Percentiles rank a stretch among this genome's conserved stretches.
Conservation (phyloP, 225 moss, liverwort and hornwort species). For the Pseudisothecium myosuroides region DNA sequence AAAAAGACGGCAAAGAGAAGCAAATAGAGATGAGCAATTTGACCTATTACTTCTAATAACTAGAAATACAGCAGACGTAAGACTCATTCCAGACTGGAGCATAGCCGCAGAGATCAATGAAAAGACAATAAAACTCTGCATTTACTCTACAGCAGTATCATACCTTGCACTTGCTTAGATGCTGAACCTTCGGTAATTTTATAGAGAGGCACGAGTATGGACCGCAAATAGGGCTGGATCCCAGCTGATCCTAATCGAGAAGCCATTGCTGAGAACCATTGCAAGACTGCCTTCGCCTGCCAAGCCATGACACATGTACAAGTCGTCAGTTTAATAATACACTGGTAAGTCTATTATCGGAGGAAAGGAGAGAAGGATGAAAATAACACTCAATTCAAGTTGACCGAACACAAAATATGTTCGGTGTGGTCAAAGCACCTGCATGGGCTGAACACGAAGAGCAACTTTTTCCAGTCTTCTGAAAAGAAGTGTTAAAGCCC, state of each 20-base stretch:
- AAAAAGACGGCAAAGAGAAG: background rate
- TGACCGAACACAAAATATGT: background rate
- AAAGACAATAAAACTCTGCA: background rate
- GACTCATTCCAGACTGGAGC: background rate
- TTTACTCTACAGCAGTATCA: background rate
- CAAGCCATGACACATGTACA: background rate
- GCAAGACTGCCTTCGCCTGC: slow-evolving; percentile 82
- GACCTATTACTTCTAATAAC: background rate
- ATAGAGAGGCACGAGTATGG: slow-evolving; percentile 60
- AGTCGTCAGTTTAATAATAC: background rate
- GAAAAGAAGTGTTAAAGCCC: slow-evolving; percentile 60
- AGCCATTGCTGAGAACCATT: slow-evolving; percentile 82
- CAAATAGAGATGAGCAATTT: background rate
- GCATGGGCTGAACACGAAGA: slow-evolving; percentile 63
- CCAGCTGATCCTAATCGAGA: slow-evolving; percentile 47
- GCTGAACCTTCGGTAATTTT: slow-evolving; percentile 89
- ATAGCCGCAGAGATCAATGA: background rate
- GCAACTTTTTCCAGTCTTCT: slow-evolving; percentile 74
- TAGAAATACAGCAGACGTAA: background rate
- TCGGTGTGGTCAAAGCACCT: slow-evolving; percentile 34
- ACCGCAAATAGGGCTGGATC: slow-evolving; percentile 47
- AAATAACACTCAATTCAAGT: background rate
- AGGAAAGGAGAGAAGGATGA: background rate
- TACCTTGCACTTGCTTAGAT: slow-evolving; percentile 77
- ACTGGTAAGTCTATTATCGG: background rate